A percentile compares a stretch with the other conserved stretches of the same genome.
Evolutionary conservation across 2,329 filamentous ascomycete genomes (phyloP).

Genomic region (Penicillium sclerotiorum): DNA sequence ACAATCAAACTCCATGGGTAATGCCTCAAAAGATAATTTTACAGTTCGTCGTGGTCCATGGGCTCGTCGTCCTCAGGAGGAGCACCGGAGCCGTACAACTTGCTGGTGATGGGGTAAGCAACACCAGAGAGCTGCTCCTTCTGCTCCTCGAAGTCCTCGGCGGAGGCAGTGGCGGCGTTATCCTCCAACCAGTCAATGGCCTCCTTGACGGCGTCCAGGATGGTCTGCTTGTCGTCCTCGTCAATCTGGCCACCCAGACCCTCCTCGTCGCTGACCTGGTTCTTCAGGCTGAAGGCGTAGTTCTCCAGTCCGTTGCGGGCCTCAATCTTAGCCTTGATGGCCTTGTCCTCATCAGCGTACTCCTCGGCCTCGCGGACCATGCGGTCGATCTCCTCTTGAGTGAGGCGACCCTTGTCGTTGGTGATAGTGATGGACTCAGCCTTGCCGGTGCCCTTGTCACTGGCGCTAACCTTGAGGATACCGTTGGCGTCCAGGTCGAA

Average conservation of each 20-base stretch:
- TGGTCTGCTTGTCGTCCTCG: conserved; percentile 96
- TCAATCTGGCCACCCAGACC: conserved; percentile 98
- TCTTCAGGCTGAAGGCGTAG: conserved; percentile 98
- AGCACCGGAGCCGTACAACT: conserved; percentile 76
- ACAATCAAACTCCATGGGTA: conserved; percentile 39
- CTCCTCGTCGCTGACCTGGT: conserved; percentile 96
- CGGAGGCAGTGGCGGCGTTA: conserved; percentile 79
- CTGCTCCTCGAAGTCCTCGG: conserved; percentile 99
- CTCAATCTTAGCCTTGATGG: conserved; percentile 94
- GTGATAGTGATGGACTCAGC: conserved; percentile 97
- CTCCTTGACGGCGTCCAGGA: conserved; percentile 96
- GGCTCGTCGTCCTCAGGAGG: conserved; percentile 69
- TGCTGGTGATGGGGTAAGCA: conserved; percentile 98
- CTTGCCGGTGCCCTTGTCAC: conserved; percentile 98
- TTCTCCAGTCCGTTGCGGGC: conserved; percentile 96
- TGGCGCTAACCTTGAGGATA: conserved; percentile 93
- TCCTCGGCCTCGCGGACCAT: conserved; percentile 99
- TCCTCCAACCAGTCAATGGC: conserved; percentile 94
- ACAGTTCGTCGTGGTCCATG: conserved; percentile 74
- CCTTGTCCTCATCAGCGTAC: conserved; percentile 99
- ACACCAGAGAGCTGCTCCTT: conserved; percentile 98
- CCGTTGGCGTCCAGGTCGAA: conserved; percentile 99
- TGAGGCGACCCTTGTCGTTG: conserved; percentile 98
- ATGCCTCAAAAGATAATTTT: conserved; percentile 50
- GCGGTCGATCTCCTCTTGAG: conserved; percentile 95